Percentiles rank a stretch among this genome's conserved stretches.
These are phyloP conservation scores for Porogramme epimiltina DNA, from an alignment of 1,284 basidiomycete species.

Conservation along the genomic window DNA sequence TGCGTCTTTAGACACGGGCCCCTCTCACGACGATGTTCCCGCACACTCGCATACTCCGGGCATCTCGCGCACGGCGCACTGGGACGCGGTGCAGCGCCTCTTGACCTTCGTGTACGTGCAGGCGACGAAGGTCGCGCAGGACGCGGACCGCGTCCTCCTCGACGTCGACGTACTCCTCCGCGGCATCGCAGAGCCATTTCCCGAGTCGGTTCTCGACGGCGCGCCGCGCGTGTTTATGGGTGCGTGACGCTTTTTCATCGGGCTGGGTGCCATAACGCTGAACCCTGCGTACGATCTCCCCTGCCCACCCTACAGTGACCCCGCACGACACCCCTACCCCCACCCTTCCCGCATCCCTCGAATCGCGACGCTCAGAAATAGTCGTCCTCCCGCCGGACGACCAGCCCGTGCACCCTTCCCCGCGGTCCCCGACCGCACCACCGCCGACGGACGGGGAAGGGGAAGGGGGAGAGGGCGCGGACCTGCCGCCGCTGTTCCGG, in stretches of 20 bases:
- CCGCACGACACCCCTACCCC: constrained; percentile 15
- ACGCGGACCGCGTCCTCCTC: constrained; percentile 65
- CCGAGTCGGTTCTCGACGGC: constrained; percentile 34
- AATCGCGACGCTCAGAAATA: constrained; percentile 14
- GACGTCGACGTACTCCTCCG: constrained; percentile 69
- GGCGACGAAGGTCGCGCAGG: constrained; percentile 69
- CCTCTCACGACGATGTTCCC: no score
- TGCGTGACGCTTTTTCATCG: constrained; percentile 14
- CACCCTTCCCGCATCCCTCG: constrained; percentile 7
- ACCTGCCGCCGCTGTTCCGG: constrained; percentile 31
- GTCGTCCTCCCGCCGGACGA: constrained; percentile 15
- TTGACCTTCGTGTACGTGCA: constrained; percentile 77
- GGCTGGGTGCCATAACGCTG: neutral
- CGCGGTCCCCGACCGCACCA: constrained; percentile 3
- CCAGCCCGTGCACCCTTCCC: constrained; percentile 9
- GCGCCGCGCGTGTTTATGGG: constrained; percentile 31
- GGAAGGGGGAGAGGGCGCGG: no score
- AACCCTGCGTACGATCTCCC: neutral
- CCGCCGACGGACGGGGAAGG: constrained; percentile 9
- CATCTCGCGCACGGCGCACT: constrained; percentile 52
- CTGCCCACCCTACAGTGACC: constrained; percentile 7
- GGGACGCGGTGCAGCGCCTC: constrained; percentile 64
- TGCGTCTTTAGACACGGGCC: constrained; percentile 1
- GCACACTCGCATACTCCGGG: constrained; percentile 30
- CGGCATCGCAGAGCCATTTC: constrained; percentile 44